phyloP scores from a whole-genome alignment of 108 stramenopile genomes.

The Nitzschia sp. region DNA sequence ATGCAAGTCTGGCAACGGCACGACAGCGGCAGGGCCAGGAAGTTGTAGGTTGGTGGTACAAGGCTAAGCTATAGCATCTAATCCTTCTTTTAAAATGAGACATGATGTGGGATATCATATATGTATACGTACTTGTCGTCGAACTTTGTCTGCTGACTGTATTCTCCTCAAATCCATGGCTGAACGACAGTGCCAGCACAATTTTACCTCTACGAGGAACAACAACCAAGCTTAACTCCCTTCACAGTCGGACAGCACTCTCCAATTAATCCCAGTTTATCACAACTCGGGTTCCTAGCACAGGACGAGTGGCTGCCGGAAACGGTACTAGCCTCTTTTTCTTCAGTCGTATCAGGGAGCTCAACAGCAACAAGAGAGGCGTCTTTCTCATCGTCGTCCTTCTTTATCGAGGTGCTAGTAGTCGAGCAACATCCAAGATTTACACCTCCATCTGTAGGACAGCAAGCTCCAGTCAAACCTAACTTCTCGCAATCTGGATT shows the following conservation, averaged over 20 bases:
- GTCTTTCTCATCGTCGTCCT: too few species aligned
- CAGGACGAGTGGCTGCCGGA: conserved; percentile 45
- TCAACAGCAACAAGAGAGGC: too few species aligned
- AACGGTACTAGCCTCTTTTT: too few species aligned
- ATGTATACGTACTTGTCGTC: too few species aligned
- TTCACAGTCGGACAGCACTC: conserved; percentile 55
- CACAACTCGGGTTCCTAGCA: conserved; percentile 37
- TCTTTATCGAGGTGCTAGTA: neutral
- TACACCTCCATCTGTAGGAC: conserved; percentile 31
- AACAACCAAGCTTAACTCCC: neutral
- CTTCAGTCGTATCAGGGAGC: too few species aligned
- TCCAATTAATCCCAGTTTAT: conserved; percentile 28
- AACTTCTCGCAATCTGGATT: conserved; percentile 22
- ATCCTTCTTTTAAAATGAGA: too few species aligned
- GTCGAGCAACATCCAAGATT: conserved; percentile 31
- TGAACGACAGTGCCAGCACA: neutral
- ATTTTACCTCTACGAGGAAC: neutral
- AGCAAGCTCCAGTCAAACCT: conserved; percentile 34
- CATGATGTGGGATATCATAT: too few species aligned
- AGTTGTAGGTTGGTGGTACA: conserved; percentile 31
- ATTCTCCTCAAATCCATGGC: neutral
- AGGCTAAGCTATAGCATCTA: conserved; percentile 1
- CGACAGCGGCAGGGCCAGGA: conserved; percentile 23
- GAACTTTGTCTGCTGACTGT: neutral
- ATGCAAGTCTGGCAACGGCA: conserved; percentile 12